Evolutionary conservation across 768 basidiomycete genomes (phyloP).

Genomic region (Amylocystis lapponica): DNA sequence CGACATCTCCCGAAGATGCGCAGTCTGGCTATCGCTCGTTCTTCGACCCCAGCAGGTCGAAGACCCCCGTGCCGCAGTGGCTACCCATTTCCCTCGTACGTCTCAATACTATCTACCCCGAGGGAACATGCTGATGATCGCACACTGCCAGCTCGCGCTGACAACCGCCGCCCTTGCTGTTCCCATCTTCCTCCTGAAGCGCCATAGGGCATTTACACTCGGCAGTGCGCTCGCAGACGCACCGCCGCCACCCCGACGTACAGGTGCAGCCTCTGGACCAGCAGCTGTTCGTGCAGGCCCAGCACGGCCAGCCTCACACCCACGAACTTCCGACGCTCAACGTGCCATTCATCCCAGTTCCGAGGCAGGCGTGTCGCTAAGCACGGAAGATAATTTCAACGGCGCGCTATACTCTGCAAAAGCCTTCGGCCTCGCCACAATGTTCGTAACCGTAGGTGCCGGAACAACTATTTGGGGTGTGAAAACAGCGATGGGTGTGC

Average conservation of each 20-base stretch:
- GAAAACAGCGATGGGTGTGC: conserved; percentile 46
- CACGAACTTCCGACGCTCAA: background rate
- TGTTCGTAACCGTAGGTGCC: conserved; percentile 47
- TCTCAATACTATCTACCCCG: background rate
- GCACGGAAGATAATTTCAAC: conserved; percentile 34
- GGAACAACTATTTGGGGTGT: conserved; percentile 41
- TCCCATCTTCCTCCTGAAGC: conserved; percentile 24
- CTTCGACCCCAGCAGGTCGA: too few species aligned
- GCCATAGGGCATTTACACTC: conserved; percentile 16
- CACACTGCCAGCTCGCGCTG: conserved; percentile 20
- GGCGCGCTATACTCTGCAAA: conserved; percentile 51
- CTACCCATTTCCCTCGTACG: conserved; percentile 26
- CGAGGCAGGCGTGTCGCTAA: background rate
- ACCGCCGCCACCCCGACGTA: conserved; percentile 15
- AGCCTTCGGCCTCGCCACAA: conserved; percentile 62
- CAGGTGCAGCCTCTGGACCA: conserved; percentile 3
- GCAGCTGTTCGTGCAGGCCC: background rate
- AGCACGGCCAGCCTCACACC: background rate
- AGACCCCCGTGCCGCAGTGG: conserved; percentile 22
- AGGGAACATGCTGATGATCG: too few species aligned
- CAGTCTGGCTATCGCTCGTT: too few species aligned
- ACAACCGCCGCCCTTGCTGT: conserved; percentile 26
- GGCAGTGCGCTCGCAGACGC: conserved; percentile 12
- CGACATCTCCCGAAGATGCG: too few species aligned
- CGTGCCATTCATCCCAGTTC: too few species aligned